Evolutionary conservation across 805 yeast species (phyloP), one percentile per base, ranked within the genome.

Genomic region (Sporopachydermia quercuum): DNA sequence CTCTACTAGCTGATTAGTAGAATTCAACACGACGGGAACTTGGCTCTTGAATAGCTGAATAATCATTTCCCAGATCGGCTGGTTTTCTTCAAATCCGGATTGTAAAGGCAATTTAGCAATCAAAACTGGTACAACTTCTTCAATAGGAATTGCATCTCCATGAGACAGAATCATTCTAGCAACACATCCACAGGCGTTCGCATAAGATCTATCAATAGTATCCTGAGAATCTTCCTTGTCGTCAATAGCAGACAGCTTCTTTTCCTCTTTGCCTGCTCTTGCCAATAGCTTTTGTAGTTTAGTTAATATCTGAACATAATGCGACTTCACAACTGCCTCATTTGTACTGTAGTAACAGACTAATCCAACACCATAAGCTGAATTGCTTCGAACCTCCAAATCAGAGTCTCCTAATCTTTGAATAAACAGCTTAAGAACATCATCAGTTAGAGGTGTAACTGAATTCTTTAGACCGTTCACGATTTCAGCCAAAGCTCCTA

Each of bases 151-250:
- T 30, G 79, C 70, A 33, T 61, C 62, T 51, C 74, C 76, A 57
- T 81, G 71, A 55, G 79, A 78, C 57, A 83, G 64, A 11, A 82
- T 72, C 82, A 91, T 70, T 62, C 98, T 76, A 14, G 95, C 87
- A 42, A 87, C 94, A 71, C 97, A 91, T 36, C 98, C 98, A 59
- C 91, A 80, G 3, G 95, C 95, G 59, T 91, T 91, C 44, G 97
- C 96, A 49, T 74, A 75, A 4, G 93, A 76, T 64, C 94, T 72
- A 62, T 78, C 78, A 50, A 83, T 72, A 44, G 75, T 79, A 47
- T 85, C 94, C 52, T 71, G 71, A 23, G 83, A 68, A 57, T 81
- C 89, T 48, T 79, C 93, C 51, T 77, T 85, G 45, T 74, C 81
- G 42, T 65, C 74, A 37, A 55, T 57, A 37, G 56, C 49, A 15